A percentile compares a stretch with the other conserved stretches of the same genome.
phyloP scores from a whole-genome alignment of 495 filamentous ascomycete genomes.

The Pyronema omphalodes region DNA sequence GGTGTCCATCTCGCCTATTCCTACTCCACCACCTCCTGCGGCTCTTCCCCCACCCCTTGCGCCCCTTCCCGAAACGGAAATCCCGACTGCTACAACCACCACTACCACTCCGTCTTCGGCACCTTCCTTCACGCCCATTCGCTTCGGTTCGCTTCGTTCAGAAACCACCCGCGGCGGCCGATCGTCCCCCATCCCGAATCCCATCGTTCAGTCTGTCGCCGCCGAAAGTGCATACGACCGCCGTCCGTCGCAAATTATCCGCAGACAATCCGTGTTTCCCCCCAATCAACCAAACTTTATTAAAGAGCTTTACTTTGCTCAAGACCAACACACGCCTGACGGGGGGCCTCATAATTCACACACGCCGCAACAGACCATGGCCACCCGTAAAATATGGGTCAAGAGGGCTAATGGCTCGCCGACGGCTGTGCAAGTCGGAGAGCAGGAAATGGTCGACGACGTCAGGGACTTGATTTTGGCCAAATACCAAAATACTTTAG shows the following conservation, averaged over 20 bases:
- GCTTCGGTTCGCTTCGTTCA: conserved; percentile 20
- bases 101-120: conserved; percentile 11
- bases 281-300: conserved; percentile 31
- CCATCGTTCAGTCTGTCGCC: conserved; percentile 10
- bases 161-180: conserved; percentile 22
- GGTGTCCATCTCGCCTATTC: conserved; percentile 6
- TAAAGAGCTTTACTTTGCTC: conserved; percentile 23
- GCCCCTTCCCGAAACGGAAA: not conserved
- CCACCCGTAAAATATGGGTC: conserved; percentile 82
- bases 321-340: conserved; percentile 2
- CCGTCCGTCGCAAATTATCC: conserved; percentile 29
- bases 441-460: conserved; percentile 88
- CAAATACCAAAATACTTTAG: conserved; percentile 87
- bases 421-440: conserved; percentile 65
- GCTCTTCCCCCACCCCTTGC: not conserved
- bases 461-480: conserved; percentile 77
- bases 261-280: conserved; percentile 36
- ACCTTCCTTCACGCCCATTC: not conserved
- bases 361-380: conserved; percentile 31
- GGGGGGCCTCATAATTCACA: conserved; percentile 11
- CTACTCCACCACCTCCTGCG: conserved; percentile 10
- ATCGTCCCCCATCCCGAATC: conserved; percentile 14
- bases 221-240: conserved; percentile 18
- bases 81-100: conserved; percentile 5
- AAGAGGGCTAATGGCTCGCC: conserved; percentile 67